phyloP scores from a whole-genome alignment of 345 rosid species.

The Excoecaria cochinchinensis region DNA sequence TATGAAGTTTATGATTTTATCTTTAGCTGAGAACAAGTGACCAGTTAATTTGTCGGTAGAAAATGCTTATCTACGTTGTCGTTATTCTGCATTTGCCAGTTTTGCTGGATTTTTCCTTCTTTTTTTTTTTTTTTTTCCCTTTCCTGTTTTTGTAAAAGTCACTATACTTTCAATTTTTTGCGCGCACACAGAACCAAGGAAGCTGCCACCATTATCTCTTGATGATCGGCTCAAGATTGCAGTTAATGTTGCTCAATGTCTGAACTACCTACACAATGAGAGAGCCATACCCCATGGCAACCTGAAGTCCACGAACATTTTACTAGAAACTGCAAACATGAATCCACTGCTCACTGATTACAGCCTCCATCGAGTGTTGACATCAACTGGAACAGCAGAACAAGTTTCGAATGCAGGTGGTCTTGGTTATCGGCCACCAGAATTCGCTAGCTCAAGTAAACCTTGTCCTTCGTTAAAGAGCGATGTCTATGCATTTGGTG shows the following conservation, averaged over 20 bases:
- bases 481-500: conserved; percentile 84
- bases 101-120: not conserved
- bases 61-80: not conserved
- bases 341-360: conserved; percentile 69
- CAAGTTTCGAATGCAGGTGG: conserved; percentile 87
- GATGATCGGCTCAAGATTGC: conserved; percentile 56
- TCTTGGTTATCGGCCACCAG: conserved; percentile 86
- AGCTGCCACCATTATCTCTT: conserved; percentile 54
- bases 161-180: conserved; percentile 19
- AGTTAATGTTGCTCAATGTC: conserved; percentile 63
- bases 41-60: not conserved
- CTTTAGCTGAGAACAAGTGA: too few relatives aligned
- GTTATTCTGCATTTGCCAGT: not conserved
- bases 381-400: conserved; percentile 77
- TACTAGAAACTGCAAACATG: conserved; percentile 51
- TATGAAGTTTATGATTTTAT: too few relatives aligned
- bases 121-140: not conserved
- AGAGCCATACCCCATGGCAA: conserved; percentile 91
- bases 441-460: conserved; percentile 75
- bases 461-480: conserved; percentile 89
- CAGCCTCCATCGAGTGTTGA: conserved; percentile 79
- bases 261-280: conserved; percentile 75
- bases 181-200: conserved; percentile 53
- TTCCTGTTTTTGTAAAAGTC: not conserved
- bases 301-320: conserved; percentile 81